These are phyloP conservation scores for Oryza meyeriana DNA, from an alignment of 176 grass and related monocot species.

Conservation along the genomic window DNA sequence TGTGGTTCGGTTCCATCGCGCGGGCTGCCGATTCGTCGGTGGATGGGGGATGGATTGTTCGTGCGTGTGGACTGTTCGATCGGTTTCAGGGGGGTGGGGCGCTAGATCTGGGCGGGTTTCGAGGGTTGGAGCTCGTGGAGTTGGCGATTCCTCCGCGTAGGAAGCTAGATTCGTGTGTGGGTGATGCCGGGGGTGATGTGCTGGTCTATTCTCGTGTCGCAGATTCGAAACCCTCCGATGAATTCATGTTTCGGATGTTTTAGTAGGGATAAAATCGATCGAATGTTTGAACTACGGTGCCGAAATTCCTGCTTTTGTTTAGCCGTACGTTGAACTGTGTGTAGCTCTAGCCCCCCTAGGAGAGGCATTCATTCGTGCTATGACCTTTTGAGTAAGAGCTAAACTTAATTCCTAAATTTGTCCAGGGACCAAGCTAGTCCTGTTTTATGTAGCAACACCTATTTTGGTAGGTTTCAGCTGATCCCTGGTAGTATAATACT, in stretches of 20 bases:
- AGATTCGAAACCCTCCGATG: background rate
- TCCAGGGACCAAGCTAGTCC: background rate
- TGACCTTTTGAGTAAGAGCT: background rate
- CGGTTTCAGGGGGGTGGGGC: background rate
- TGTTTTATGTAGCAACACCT: background rate
- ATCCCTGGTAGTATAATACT: background rate
- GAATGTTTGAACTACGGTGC: background rate
- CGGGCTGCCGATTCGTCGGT: background rate
- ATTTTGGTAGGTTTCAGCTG: background rate
- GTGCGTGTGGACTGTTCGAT: background rate
- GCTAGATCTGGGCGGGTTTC: constrained; percentile 24
- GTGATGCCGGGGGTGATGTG: background rate
- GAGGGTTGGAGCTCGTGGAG: background rate
- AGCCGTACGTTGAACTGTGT: background rate
- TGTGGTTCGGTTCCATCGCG: too few relatives aligned
- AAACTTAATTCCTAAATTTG: background rate
- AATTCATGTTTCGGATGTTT: background rate
- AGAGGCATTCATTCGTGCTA: background rate
- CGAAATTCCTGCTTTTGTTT: background rate
- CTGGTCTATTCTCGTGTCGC: background rate
- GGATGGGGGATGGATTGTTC: background rate
- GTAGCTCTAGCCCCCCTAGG: background rate
- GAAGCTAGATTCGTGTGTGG: constrained; percentile 20
- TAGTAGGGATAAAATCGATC: background rate
- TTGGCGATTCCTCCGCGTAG: background rate